These are phyloP conservation scores for Glonium stellatum DNA, from an alignment of 495 filamentous ascomycete genomes.

Conservation along the genomic window DNA sequence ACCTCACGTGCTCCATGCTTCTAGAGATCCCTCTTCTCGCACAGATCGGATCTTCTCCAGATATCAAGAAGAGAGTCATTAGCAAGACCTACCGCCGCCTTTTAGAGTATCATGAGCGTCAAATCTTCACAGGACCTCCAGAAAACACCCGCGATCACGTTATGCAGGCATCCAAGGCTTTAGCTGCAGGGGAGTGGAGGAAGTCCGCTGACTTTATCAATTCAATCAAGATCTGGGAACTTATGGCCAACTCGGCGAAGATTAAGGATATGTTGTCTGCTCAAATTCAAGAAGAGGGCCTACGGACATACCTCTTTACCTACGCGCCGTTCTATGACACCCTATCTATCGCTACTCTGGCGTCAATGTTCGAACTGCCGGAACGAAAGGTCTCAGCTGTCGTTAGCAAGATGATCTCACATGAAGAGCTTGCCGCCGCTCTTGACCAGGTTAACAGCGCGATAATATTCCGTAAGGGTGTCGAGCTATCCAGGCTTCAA, in stretches of 20 bases:
- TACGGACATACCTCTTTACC: conserved; percentile 98
- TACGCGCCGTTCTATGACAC: conserved; percentile 99
- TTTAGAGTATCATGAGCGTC: conserved; percentile 98
- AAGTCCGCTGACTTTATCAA: conserved; percentile 86
- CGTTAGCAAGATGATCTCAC: conserved; percentile 98
- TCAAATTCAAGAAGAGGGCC: conserved; percentile 96
- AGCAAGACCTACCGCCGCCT: conserved; percentile 99
- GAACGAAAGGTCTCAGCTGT: conserved; percentile 87
- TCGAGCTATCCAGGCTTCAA: conserved; percentile 92
- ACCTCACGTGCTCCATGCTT: conserved; percentile 97
- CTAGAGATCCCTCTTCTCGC: conserved; percentile 95
- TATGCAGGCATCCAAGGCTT: conserved; percentile 95
- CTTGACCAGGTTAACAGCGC: conserved; percentile 96
- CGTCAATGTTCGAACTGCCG: conserved; percentile 90
- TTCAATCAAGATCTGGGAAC: conserved; percentile 98
- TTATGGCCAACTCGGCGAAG: conserved; percentile 80
- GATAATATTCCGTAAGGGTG: conserved; percentile 98
- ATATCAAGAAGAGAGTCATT: conserved; percentile 95
- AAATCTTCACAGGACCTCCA: conserved; percentile 96
- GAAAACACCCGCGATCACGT: conserved; percentile 99
- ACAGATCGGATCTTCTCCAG: conserved; percentile 90
- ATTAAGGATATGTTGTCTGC: conserved; percentile 95
- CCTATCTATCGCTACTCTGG: conserved; percentile 73
- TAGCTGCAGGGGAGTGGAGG: conserved; percentile 97
- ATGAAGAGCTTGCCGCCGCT: conserved; percentile 93